Base-by-base conservation (phyloP, 345 rosid genomes). In the Acer campestre region DNA sequence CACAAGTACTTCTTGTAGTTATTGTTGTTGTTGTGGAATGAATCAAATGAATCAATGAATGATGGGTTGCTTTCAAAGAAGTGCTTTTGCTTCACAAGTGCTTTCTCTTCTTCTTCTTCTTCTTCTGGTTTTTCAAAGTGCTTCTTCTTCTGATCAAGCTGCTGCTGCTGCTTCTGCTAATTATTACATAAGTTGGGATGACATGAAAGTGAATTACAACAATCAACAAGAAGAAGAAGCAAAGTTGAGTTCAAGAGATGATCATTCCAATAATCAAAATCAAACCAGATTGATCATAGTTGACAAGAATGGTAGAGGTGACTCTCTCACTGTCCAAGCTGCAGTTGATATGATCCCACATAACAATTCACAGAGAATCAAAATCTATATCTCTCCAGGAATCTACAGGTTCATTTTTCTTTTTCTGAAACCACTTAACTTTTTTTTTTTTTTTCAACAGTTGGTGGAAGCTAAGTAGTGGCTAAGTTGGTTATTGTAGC, bases 281-380 rank as follows among this genome's bases (percentile, higher is more conserved):
- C 20, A 44, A 22, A 85, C 81, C 67, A 75, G 85, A 82, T 85
- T 93, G 58, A 88, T 95, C 42, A 80, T 95, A 16, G 98, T 95
- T 66, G 96, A 93, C 83, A 82, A 81, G 67, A 80, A 81, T 67
- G 96, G 98, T 11, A 66, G 80, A 13, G 93, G 97, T 62, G 93
- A 93, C 83, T 91, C 97, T 59, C 61, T 80, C 55, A 89, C 98
- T 0, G 91, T 95, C 85, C 99, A 95, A 85, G 98, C 94, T 63
- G 99, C 97, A 7, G 78, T 95, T n/a, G 87, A 95, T 77, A 75
- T 93, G 92, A 96, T 95, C 22, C 92, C 95, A 0, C 73, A 82
- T 35, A 67, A 78, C 74, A 95, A 95, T 84, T 80, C 86, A 1
- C 76, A 81, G 5, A 91, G 99, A 84, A 86, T 92, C 49, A 93